phyloP scores from a whole-genome alignment of 2,329 filamentous ascomycete species.

The Fusarium sororula region DNA sequence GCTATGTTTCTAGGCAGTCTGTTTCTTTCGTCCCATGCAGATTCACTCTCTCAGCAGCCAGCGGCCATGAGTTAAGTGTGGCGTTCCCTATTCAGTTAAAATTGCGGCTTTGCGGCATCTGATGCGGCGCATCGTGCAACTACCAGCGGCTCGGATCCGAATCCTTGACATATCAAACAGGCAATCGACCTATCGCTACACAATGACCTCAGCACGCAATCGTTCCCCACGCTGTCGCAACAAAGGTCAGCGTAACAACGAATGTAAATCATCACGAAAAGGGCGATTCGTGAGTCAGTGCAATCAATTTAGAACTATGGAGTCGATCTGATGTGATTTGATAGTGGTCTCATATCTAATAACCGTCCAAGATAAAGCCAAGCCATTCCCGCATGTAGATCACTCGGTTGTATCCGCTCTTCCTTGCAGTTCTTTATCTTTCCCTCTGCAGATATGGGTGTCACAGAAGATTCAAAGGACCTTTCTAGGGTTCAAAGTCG shows the following conservation, averaged over 20 bases:
- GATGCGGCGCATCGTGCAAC: neutral
- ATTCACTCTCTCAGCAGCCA: neutral
- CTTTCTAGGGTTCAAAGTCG: neutral
- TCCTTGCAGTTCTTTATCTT: neutral
- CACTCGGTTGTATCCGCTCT: neutral
- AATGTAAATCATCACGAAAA: neutral
- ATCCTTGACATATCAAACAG: neutral
- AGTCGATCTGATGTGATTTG: slow-evolving; percentile 2
- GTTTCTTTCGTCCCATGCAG: neutral
- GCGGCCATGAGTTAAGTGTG: neutral
- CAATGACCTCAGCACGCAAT: slow-evolving; percentile 20
- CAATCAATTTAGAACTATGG: neutral
- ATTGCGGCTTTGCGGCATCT: neutral
- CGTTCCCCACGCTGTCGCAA: slow-evolving; percentile 25
- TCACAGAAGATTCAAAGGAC: neutral
- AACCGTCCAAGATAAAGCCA: neutral
- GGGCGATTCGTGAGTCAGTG: neutral
- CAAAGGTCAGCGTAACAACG: neutral
- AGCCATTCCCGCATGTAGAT: neutral
- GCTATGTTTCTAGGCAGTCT: no score
- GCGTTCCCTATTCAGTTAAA: neutral
- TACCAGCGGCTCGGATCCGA: neutral
- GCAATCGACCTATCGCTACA: neutral
- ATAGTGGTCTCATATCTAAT: neutral
- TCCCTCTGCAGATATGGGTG: neutral